These are phyloP conservation scores for Prunus davidiana DNA, from an alignment of 306 rosid genomes.

Conservation along the genomic window DNA sequence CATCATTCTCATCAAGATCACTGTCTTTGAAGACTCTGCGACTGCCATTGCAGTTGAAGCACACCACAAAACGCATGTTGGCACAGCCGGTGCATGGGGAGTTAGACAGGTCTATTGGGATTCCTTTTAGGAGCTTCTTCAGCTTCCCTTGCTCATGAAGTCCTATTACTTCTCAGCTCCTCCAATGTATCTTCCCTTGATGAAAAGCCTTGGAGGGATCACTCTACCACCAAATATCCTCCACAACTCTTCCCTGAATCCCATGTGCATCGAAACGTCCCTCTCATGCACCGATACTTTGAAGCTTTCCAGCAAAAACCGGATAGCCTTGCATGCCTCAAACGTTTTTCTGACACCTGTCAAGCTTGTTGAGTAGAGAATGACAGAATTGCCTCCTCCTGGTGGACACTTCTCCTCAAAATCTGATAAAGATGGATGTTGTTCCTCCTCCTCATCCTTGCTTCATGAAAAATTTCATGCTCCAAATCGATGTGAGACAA, in stretches of 20 bases:
- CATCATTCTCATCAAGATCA: constrained; percentile 6
- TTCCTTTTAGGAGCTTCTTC: constrained; percentile 71
- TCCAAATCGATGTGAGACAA: neutral
- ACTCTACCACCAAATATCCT: constrained; percentile 55
- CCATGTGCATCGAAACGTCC: constrained; percentile 79
- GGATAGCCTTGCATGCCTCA: constrained; percentile 65
- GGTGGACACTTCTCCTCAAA: constrained; percentile 81
- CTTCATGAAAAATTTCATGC: constrained; percentile 1
- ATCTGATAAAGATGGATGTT: constrained; percentile 43
- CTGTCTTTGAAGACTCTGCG: constrained; percentile 52
- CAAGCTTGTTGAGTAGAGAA: constrained; percentile 86
- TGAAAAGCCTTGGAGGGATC: constrained; percentile 87
- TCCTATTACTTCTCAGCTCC: constrained; percentile 87
- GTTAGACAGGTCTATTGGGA: constrained; percentile 30
- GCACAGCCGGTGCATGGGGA: constrained; percentile 61
- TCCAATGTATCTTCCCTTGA: constrained; percentile 84
- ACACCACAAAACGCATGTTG: constrained; percentile 57
- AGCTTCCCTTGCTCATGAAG: constrained; percentile 85
- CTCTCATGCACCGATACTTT: constrained; percentile 62
- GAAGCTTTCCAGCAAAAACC: constrained; percentile 72
- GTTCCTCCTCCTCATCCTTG: constrained; percentile 19
- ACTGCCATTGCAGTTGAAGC: constrained; percentile 73
- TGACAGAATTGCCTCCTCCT: constrained; percentile 53
- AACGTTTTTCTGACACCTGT: constrained; percentile 81
- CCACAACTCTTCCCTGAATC: constrained; percentile 84